Conservation (phyloP, 768 basidiomycete genomes). For the Boletales sp. region DNA sequence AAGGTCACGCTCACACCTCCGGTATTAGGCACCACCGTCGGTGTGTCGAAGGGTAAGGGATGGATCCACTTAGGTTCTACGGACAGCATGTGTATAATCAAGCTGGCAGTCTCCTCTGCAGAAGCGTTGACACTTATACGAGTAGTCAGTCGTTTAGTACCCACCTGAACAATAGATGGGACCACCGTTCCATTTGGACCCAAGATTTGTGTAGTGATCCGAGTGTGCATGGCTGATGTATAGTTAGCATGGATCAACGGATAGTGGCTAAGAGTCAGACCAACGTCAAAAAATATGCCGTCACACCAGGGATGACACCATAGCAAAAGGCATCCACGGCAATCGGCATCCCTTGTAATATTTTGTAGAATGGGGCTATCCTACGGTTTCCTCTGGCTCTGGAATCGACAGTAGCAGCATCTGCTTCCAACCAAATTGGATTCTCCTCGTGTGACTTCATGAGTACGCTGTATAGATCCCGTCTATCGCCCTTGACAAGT, state of each 20-base stretch:
- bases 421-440: conserved; percentile 82
- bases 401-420: conserved; percentile 47
- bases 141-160: background rate
- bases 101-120: conserved; percentile 76
- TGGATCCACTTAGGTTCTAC: conserved; percentile 90
- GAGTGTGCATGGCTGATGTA: conserved; percentile 85
- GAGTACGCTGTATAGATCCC: conserved; percentile 69
- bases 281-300: conserved; percentile 89
- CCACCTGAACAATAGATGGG: conserved; percentile 90
- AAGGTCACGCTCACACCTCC: conserved; percentile 86
- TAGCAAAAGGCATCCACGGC: conserved; percentile 98
- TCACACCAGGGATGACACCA: conserved; percentile 84
- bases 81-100: conserved; percentile 87
- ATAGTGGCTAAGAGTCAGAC: background rate
- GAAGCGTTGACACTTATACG: background rate
- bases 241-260: conserved; percentile 6
- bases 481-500: conserved; percentile 1
- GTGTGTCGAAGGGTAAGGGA: conserved; percentile 76
- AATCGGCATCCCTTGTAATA: conserved; percentile 94
- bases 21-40: conserved; percentile 74
- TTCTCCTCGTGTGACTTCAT: conserved; percentile 86
- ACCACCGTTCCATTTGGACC: conserved; percentile 82
- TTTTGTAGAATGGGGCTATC: conserved; percentile 93
- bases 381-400: conserved; percentile 52
- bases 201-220: conserved; percentile 93